Base-by-base conservation (phyloP, 1,284 basidiomycete genomes). In the Papiliotrema laurentii region DNA sequence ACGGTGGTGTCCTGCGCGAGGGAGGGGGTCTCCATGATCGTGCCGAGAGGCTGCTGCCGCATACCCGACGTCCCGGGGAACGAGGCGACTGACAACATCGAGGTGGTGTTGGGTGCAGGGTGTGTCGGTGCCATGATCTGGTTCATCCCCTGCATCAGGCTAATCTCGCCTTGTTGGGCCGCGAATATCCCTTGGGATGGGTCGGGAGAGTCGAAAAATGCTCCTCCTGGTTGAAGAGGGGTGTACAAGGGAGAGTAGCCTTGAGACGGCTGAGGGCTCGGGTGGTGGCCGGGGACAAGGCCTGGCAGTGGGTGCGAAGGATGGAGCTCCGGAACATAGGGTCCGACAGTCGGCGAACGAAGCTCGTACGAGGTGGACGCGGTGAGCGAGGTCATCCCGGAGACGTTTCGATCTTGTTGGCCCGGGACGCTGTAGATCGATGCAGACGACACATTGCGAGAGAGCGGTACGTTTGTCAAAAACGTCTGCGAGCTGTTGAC, bases 21-120 rank as follows among this genome's bases (percentile, higher is more conserved):
- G 22, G 49, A 13, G 5, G 53, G 55, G 4, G 55, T 60, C 24
- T 57, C 53, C 13, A 53, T 46, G 22, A 59, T 60, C 1, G 55
- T 60, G 13, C 46, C 51, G 10, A 56, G 42, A 13, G 53, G 55
- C 26, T 48, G 41, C 21, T 49, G 48, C 28, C 58, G 41, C 22
- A 51, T 55, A 19, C 43, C 47, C 22, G 45, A 42, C 14, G 41
- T 33, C 14, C 43, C 26, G 19, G 51, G 47, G 54, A 59, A 59
- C 4, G 54, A 56, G 2, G 55, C 44, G 24, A 59, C 45, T 1
- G 58, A 55, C 26, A 43, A 44, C 55, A 57, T 55, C 3, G 58
- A 57, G 5, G 45, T 46, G 3, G 58, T 57, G 11, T 45, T 49
- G 16, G 58, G 58, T 49, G 53, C 49, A 7, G 45, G 30, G 4